A percentile compares a stretch with the other conserved stretches of the same genome.
Evolutionary conservation across 106 monocot species (phyloP).

Genomic region (Gastrodia elata): DNA sequence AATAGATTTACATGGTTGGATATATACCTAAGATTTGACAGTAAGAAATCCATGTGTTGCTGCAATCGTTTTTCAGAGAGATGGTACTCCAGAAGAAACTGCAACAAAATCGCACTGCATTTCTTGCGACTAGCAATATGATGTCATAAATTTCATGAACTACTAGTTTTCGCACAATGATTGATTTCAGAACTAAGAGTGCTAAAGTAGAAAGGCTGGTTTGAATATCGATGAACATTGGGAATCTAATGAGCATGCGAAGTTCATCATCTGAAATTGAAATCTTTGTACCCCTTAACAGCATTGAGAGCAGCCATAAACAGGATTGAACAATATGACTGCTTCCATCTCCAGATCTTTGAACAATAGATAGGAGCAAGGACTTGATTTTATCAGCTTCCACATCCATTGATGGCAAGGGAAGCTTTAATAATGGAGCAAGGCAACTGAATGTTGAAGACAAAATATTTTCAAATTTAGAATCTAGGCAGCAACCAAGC

Average conservation of each 20-base stretch:
- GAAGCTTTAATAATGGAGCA: slow-evolving; percentile 43
- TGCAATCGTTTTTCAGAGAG: slow-evolving; percentile 71
- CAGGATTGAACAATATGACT: slow-evolving; percentile 58
- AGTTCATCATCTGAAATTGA: slow-evolving; percentile 73
- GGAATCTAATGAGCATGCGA: slow-evolving; percentile 62
- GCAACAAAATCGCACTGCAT: slow-evolving; percentile 68
- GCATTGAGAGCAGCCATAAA: slow-evolving; percentile 56
- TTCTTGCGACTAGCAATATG: slow-evolving; percentile 51
- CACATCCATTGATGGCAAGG: slow-evolving; percentile 53
- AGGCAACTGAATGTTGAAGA: slow-evolving; percentile 72
- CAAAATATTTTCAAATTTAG: slow-evolving; percentile 69
- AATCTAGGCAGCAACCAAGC: slow-evolving; percentile 51
- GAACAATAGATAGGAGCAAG: slow-evolving; percentile 62
- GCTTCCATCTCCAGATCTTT: slow-evolving; percentile 43
- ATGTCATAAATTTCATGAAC: slow-evolving; percentile 84
- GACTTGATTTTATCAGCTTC: slow-evolving; percentile 68
- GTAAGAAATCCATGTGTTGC: slow-evolving; percentile 82
- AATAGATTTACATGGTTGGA: background rate
- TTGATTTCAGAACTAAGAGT: slow-evolving; percentile 81
- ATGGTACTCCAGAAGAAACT: slow-evolving; percentile 72
- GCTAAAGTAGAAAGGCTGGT: slow-evolving; percentile 69
- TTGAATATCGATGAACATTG: slow-evolving; percentile 75
- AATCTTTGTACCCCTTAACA: slow-evolving; percentile 49
- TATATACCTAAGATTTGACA: slow-evolving; percentile 66
- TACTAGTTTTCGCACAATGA: slow-evolving; percentile 59